These are phyloP conservation scores for Mitragyna speciosa DNA, from an alignment of 257 asterid species.

Conservation along the genomic window DNA sequence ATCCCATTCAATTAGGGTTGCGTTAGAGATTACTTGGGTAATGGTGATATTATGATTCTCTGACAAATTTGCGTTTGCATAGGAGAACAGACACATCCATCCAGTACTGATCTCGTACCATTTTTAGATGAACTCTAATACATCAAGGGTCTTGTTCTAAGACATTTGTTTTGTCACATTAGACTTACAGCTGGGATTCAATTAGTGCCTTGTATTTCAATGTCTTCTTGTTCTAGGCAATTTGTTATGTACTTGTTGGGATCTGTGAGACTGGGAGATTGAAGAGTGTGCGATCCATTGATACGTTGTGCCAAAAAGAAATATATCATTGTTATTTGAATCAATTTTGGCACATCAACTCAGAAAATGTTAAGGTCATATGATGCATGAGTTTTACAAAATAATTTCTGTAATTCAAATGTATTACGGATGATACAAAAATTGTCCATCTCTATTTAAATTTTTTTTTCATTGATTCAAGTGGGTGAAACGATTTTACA, in stretches of 20 bases:
- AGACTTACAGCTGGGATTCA: neutral
- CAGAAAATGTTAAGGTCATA: no score
- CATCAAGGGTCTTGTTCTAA: neutral
- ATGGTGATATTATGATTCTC: neutral
- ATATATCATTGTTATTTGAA: neutral
- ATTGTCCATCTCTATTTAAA: no score
- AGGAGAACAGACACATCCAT: neutral
- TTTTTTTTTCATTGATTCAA: neutral
- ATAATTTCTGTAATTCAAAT: no score
- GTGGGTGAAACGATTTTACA: neutral
- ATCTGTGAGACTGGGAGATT: neutral
- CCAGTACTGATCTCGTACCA: constrained; percentile 12
- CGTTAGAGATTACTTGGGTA: neutral
- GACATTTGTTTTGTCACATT: neutral
- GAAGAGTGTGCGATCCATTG: neutral
- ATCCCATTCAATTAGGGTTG: neutral
- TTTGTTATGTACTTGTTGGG: neutral
- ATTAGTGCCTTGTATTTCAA: neutral
- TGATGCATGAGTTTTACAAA: no score
- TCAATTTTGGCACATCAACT: no score
- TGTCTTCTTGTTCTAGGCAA: neutral
- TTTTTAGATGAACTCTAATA: neutral
- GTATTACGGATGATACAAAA: no score
- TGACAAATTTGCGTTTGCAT: neutral
- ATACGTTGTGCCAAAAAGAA: neutral